Percentiles rank a stretch among this genome's conserved stretches.
These are phyloP conservation scores for Hymenoscyphus salicellus DNA, from an alignment of 2,329 filamentous ascomycete species.

Conservation along the genomic window DNA sequence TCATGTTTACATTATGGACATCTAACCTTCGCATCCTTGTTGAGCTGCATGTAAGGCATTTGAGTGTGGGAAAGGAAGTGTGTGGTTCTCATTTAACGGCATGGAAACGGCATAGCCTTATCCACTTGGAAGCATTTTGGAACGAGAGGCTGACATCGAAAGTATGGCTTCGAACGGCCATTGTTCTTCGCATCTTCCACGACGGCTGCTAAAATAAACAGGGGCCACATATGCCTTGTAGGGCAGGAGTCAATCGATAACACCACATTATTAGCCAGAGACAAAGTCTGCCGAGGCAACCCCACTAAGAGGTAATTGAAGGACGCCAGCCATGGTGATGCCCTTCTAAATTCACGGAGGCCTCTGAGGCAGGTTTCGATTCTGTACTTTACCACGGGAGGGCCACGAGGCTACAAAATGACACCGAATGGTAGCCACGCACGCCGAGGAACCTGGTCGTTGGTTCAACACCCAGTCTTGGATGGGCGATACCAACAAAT, in stretches of 20 bases:
- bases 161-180: conserved; percentile 4
- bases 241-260: conserved; percentile 4
- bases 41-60: background rate
- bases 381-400: background rate
- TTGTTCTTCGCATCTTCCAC: conserved; percentile 14
- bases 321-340: background rate
- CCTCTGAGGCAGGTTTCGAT: conserved; percentile 1
- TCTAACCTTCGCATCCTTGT: background rate
- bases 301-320: conserved; percentile 1
- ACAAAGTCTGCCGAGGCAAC: conserved; percentile 4
- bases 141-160: conserved; percentile 4
- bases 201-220: background rate
- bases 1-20: background rate
- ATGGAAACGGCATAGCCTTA: background rate
- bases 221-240: conserved; percentile 10
- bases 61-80: background rate
- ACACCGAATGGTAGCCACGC: conserved; percentile 1
- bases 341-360: background rate
- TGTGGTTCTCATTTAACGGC: background rate
- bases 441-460: background rate
- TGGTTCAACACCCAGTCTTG: background rate
- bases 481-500: background rate
- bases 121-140: conserved; percentile 2
- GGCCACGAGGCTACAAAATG: conserved; percentile 1
- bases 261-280: conserved; percentile 4